These are phyloP conservation scores for Pleurotus tuber-regium DNA, from an alignment of 768 basidiomycete species.

Conservation along the genomic window DNA sequence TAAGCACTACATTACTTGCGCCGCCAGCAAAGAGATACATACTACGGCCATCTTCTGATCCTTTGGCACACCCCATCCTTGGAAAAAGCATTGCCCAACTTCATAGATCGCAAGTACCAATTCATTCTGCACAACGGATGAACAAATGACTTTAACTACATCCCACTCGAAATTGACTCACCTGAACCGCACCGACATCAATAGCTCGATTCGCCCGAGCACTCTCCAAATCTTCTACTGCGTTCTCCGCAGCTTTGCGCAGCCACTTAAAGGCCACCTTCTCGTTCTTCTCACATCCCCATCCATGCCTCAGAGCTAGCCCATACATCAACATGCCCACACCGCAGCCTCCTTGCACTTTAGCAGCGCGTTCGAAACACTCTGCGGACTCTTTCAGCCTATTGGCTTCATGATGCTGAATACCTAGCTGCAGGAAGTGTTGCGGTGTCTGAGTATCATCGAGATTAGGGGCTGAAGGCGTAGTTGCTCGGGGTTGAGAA, in stretches of 20 bases:
- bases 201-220: conserved; percentile 46
- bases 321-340: conserved; percentile 96
- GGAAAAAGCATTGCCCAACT: conserved; percentile 90
- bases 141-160: conserved; percentile 1
- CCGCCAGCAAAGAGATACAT: conserved; percentile 25
- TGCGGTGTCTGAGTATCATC: conserved; percentile 41
- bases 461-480: conserved; percentile 10
- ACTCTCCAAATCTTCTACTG: conserved; percentile 72
- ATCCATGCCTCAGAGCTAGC: conserved; percentile 79
- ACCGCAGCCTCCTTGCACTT: conserved; percentile 72
- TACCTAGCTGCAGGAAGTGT: conserved; percentile 74
- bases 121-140: conserved; percentile 50
- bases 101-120: conserved; percentile 89
- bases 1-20: not conserved
- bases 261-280: conserved; percentile 80
- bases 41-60: conserved; percentile 91
- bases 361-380: conserved; percentile 78
- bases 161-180: conserved; percentile 19
- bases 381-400: conserved; percentile 62
- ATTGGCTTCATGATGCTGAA: conserved; percentile 75
- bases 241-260: conserved; percentile 75
- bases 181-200: conserved; percentile 55
- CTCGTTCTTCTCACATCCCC: conserved; percentile 84
- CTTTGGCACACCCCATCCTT: conserved; percentile 86
- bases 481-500: conserved; percentile 5